phyloP scores from a whole-genome alignment of 140 eudicot species.

The Anethum foeniculum region DNA sequence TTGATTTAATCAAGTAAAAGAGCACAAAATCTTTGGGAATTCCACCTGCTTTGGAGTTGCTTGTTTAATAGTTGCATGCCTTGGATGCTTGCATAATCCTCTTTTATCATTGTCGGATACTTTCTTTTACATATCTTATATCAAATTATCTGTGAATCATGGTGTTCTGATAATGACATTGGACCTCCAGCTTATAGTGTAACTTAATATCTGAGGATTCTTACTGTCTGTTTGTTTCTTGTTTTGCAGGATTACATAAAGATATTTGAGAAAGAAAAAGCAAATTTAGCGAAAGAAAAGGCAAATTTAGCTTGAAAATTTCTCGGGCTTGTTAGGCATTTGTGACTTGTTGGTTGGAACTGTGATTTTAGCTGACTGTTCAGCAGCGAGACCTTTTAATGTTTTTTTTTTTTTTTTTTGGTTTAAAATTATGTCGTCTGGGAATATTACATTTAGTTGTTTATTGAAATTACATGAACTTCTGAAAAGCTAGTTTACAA shows the following conservation, averaged over 20 bases:
- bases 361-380: neutral
- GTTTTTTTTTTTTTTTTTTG: too few relatives aligned
- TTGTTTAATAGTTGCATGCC: neutral
- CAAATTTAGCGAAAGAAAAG: neutral
- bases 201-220: neutral
- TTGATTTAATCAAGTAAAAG: neutral
- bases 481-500: neutral
- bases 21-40: neutral
- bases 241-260: conserved; percentile 13
- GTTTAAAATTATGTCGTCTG: neutral
- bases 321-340: neutral
- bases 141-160: neutral
- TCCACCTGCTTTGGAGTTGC: neutral
- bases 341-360: neutral
- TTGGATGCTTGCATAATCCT: neutral
- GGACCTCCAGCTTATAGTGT: neutral
- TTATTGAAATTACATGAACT: neutral
- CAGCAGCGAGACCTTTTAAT: neutral
- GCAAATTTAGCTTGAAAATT: neutral
- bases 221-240: neutral
- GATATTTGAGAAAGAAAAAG: neutral
- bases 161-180: neutral
- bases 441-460: neutral
- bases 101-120: neutral
- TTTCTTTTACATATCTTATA: neutral